phyloP scores from a whole-genome alignment of 169 alveolate genomes.

The Plasmodium knowlesi region DNA sequence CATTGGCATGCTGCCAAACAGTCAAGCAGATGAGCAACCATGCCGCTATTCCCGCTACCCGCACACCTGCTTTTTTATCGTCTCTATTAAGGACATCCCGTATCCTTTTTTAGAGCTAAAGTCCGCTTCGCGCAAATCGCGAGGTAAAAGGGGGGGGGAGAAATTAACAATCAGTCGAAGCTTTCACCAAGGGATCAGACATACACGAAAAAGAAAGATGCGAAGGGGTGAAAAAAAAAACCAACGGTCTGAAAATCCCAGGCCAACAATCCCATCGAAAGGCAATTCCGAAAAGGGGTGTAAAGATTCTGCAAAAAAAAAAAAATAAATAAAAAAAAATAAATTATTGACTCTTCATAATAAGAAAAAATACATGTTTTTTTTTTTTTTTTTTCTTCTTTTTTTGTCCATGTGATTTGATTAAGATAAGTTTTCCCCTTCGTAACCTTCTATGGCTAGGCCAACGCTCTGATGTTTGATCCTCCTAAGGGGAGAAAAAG shows the following conservation, averaged over 20 bases:
- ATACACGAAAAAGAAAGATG: neutral
- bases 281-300: conserved; percentile 93
- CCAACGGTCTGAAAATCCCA: conserved; percentile 91
- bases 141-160: neutral
- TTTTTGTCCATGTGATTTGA: neutral
- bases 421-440: neutral
- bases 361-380: neutral
- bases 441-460: conserved; percentile 88
- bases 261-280: conserved; percentile 94
- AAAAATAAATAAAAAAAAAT: neutral
- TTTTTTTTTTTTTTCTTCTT: neutral
- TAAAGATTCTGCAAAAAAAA: conserved; percentile 80
- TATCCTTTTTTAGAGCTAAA: conserved; percentile 38
- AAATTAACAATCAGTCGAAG: neutral
- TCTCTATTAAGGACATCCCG: conserved; percentile 82
- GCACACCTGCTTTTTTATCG: conserved; percentile 79
- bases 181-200: neutral
- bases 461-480: conserved; percentile 91
- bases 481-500: conserved; percentile 69
- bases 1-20: neutral
- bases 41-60: neutral
- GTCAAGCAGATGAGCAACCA: neutral
- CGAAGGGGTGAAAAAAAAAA: neutral
- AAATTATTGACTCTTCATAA: too few relatives aligned
- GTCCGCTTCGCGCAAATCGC: conserved; percentile 29